Conservation (phyloP, 306 rosid genomes). For the Prinsepia uniflora region DNA sequence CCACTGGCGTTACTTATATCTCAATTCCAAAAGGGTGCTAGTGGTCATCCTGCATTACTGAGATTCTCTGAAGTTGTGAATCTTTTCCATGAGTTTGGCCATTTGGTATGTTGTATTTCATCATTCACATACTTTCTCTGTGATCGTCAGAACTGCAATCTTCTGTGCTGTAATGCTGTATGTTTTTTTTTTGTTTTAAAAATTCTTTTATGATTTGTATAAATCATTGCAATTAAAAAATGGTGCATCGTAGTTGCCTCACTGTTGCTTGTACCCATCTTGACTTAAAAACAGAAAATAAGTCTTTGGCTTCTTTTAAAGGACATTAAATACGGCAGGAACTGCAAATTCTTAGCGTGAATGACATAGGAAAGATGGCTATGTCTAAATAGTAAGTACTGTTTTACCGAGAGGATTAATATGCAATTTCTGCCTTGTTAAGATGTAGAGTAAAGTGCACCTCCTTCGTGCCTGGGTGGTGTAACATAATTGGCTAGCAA, state of each 20-base stretch:
- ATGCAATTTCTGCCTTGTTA: not conserved
- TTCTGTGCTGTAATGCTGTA: not conserved
- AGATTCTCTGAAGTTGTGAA: slow-evolving; percentile 88
- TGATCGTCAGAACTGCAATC: not conserved
- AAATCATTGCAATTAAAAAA: not conserved
- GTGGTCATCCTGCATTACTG: slow-evolving; percentile 58
- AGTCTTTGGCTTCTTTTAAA: not conserved
- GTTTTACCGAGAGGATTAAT: not conserved
- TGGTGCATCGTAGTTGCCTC: slow-evolving; percentile 4
- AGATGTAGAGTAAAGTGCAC: not conserved
- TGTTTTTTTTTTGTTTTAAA: not conserved
- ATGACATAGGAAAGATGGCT: not conserved
- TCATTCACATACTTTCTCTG: slow-evolving; percentile 13
- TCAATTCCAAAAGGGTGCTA: slow-evolving; percentile 61
- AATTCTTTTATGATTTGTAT: not conserved
- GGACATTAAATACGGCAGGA: not conserved
- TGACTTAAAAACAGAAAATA: not conserved
- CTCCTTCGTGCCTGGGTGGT: not conserved
- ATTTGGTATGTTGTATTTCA: slow-evolving; percentile 70
- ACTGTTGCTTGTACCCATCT: not conserved
- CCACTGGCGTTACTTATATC: slow-evolving; percentile 75
- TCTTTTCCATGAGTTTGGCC: slow-evolving; percentile 95
- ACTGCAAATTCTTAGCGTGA: not conserved
- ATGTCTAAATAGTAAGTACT: not conserved
- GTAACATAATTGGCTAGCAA: not conserved